phyloP scores from a whole-genome alignment of 2,329 filamentous ascomycete species.

The Trichoderma atroviride region DNA sequence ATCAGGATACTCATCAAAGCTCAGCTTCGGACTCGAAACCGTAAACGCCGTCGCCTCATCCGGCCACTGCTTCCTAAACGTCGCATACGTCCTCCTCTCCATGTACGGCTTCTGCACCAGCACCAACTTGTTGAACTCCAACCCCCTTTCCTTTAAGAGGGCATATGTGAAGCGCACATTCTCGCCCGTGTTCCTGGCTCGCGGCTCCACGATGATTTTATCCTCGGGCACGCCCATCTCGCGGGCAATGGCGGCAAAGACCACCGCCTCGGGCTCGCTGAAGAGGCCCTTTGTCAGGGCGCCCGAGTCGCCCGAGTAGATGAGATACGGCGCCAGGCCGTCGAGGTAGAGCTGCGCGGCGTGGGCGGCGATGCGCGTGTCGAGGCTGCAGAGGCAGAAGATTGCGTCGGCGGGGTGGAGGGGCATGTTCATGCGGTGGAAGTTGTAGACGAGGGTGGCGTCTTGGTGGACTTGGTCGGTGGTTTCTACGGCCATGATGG shows the following conservation, averaged over 20 bases:
- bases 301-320: slow-evolving; percentile 50
- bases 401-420: slow-evolving; percentile 44
- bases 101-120: slow-evolving; percentile 55
- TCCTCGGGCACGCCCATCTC: slow-evolving; percentile 44
- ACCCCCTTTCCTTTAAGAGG: slow-evolving; percentile 36
- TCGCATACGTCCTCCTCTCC: slow-evolving; percentile 51
- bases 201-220: slow-evolving; percentile 45
- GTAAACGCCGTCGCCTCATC: slow-evolving; percentile 39
- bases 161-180: slow-evolving; percentile 50
- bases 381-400: slow-evolving; percentile 53
- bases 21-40: slow-evolving; percentile 46
- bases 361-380: slow-evolving; percentile 47
- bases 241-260: slow-evolving; percentile 47
- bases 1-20: slow-evolving; percentile 47
- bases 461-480: slow-evolving; percentile 33
- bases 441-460: slow-evolving; percentile 47
- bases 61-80: slow-evolving; percentile 52
- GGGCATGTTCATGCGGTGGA: slow-evolving; percentile 46
- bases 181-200: slow-evolving; percentile 50
- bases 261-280: slow-evolving; percentile 45
- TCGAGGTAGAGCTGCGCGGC: slow-evolving; percentile 48
- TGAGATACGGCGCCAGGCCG: slow-evolving; percentile 43
- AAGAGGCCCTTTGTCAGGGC: slow-evolving; percentile 46
- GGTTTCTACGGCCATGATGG: background rate
- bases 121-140: slow-evolving; percentile 40